phyloP scores from a whole-genome alignment of 2,329 filamentous ascomycete genomes.

The Simplicillium sp. region DNA sequence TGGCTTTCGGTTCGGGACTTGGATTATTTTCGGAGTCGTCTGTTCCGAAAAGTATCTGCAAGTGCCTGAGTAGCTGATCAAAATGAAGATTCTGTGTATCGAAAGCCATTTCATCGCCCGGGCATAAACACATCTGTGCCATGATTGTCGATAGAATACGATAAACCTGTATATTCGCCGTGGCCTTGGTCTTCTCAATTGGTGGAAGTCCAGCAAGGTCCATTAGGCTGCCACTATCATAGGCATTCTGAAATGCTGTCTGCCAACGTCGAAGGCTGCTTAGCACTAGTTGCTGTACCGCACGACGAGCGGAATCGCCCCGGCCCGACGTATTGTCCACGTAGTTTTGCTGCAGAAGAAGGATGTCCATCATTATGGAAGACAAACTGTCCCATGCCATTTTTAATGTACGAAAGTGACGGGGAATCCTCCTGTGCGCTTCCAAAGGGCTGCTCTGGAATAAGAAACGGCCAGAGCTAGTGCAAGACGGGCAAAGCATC shows the following conservation, averaged over 20 bases:
- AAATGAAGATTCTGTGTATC: slow-evolving; percentile 24
- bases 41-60: slow-evolving; percentile 1
- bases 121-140: slow-evolving; percentile 20
- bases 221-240: neutral
- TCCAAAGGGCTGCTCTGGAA: neutral
- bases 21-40: slow-evolving; percentile 2
- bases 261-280: too few species aligned
- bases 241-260: too few species aligned
- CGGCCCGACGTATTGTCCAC: too few species aligned
- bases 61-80: slow-evolving; percentile 17
- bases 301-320: too few species aligned
- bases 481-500: slow-evolving; percentile 11
- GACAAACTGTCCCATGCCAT: neutral
- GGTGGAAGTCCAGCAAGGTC: slow-evolving; percentile 7
- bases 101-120: slow-evolving; percentile 22
- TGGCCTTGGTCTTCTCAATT: slow-evolving; percentile 4
- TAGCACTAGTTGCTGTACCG: too few species aligned
- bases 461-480: slow-evolving; percentile 6
- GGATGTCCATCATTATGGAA: too few species aligned
- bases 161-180: slow-evolving; percentile 7
- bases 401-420: slow-evolving; percentile 8
- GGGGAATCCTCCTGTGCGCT: neutral
- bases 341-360: too few species aligned
- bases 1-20: slow-evolving; percentile 3
- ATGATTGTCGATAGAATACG: slow-evolving; percentile 34